phyloP scores from a whole-genome alignment of 768 basidiomycete species.

The Lyophyllum shimeji region DNA sequence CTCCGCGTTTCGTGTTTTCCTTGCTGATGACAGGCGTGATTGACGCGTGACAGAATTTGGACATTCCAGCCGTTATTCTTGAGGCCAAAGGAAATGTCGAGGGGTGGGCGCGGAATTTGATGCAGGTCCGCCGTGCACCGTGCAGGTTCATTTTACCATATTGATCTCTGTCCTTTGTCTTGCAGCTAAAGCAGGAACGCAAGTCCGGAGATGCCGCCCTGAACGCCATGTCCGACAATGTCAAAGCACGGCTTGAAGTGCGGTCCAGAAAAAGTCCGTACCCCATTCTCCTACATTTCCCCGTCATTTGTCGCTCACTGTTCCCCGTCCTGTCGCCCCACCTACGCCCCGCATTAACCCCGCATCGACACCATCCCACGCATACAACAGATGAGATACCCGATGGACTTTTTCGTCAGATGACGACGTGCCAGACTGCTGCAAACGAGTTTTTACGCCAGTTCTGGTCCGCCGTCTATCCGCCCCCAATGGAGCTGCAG shows the following conservation, averaged over 20 bases:
- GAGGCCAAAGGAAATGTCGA: slow-evolving; percentile 47
- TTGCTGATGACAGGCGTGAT: neutral
- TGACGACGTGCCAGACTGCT: slow-evolving; percentile 89
- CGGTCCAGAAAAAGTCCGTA: slow-evolving; percentile 62
- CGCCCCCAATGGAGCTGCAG: slow-evolving; percentile 59
- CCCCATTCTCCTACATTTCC: neutral
- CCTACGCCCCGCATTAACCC: neutral
- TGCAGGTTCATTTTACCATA: neutral
- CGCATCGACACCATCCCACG: neutral
- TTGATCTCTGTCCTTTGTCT: neutral
- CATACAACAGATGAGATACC: slow-evolving; percentile 74
- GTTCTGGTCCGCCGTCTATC: slow-evolving; percentile 90
- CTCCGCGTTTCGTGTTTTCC: neutral
- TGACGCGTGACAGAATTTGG: slow-evolving; percentile 35
- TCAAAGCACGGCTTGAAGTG: slow-evolving; percentile 68
- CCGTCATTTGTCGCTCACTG: neutral
- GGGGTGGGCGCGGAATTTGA: slow-evolving; percentile 58
- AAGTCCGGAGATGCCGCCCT: slow-evolving; percentile 70
- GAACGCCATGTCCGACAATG: slow-evolving; percentile 75
- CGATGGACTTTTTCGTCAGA: slow-evolving; percentile 72
- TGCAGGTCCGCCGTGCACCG: slow-evolving; percentile 42
- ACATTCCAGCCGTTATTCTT: slow-evolving; percentile 46
- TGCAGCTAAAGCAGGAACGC: slow-evolving; percentile 65
- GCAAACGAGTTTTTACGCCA: slow-evolving; percentile 96
- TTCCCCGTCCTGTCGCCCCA: slow-evolving; percentile 1